Base-by-base conservation (phyloP, 768 basidiomycete genomes). In the Cubamyces sp. region DNA sequence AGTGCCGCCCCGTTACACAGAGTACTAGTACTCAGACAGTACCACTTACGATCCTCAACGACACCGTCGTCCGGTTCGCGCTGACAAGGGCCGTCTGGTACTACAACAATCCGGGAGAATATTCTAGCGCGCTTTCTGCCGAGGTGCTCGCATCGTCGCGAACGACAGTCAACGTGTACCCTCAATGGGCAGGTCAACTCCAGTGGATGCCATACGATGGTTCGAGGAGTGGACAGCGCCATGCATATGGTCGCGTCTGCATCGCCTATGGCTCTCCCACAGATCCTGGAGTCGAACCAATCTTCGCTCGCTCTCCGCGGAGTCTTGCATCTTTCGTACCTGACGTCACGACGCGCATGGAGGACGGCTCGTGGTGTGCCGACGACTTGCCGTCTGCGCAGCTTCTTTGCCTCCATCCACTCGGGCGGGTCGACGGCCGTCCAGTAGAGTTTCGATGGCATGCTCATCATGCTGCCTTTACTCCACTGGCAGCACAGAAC, bases 211-310 rank as follows among this genome's bases (percentile, higher is more conserved):
- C 60, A 3, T 58, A 57, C 47, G 47, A 57, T 25, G 28, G 28
- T 8, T 47, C n/a, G 18, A 6, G 6, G 12, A 37, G 39, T 1
- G 51, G 28, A 1, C 54, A 57, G n/a, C 59, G 55, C 3, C 54
- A n/a, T n/a, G n/a, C n/a, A n/a, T n/a, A 57, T 4, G 64, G 60
- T 5, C 64, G 60, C 42, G 21, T 59, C 5, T 47, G 23, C 12
- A 39, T 65, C 28, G 34, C 60, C 25, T 62, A 62, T 46, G 64
- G 64, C 26, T 49, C 64, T 9, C 4, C 60, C 15, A 11, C 41
- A 25, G 60, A 65, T 34, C 60, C 64, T 1, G 60, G 64, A 1
- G 28, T 65, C 28, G 64, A 65, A 39, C 48, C 62, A 41, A 41
- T 62, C 12, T 7, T 54, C 3, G 55, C 64, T 16, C 52, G 25